Evolutionary conservation across 768 basidiomycete species (phyloP).

Genomic region (Mrakia gelida): DNA sequence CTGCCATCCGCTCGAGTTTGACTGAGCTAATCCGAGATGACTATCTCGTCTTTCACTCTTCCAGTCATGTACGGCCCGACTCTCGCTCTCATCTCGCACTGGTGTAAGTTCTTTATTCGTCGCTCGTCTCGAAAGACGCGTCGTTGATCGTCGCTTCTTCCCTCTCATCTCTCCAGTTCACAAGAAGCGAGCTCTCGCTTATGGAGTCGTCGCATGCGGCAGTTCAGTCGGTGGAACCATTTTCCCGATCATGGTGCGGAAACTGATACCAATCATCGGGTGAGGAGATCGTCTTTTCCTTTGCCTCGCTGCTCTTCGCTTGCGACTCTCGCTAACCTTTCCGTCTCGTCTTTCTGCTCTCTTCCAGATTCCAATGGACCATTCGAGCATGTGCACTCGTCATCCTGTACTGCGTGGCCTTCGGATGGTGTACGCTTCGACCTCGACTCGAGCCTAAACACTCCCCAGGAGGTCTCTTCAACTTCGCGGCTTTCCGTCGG

Average conservation of each 20-base stretch:
- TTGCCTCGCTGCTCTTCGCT: background rate
- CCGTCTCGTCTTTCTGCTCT: background rate
- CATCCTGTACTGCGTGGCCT: conserved; percentile 20
- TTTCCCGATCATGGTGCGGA: conserved; percentile 57
- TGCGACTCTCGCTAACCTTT: too few relatives aligned
- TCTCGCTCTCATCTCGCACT: conserved; percentile 21
- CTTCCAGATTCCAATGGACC: conserved; percentile 28
- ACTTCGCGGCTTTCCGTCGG: conserved; percentile 27
- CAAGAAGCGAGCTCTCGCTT: conserved; percentile 63
- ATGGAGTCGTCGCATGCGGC: conserved; percentile 68
- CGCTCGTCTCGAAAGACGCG: background rate
- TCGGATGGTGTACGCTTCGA: conserved; percentile 29
- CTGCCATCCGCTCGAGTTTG: too few relatives aligned
- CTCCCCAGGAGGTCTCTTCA: conserved; percentile 30
- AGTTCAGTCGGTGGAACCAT: conserved; percentile 63
- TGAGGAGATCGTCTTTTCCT: background rate
- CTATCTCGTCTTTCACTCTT: background rate
- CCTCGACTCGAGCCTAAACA: conserved; percentile 31
- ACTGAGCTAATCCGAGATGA: too few relatives aligned
- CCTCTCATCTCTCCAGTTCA: conserved; percentile 39
- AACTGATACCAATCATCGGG: conserved; percentile 24
- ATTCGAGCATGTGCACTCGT: conserved; percentile 29
- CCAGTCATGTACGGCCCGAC: conserved; percentile 31
- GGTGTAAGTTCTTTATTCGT: conserved; percentile 15
- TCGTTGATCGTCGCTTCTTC: background rate